A percentile compares a stretch with the other conserved stretches of the same genome.
These are phyloP conservation scores for Leishmania guyanensis DNA, from an alignment of 208 protist genomes.

Conservation along the genomic window DNA sequence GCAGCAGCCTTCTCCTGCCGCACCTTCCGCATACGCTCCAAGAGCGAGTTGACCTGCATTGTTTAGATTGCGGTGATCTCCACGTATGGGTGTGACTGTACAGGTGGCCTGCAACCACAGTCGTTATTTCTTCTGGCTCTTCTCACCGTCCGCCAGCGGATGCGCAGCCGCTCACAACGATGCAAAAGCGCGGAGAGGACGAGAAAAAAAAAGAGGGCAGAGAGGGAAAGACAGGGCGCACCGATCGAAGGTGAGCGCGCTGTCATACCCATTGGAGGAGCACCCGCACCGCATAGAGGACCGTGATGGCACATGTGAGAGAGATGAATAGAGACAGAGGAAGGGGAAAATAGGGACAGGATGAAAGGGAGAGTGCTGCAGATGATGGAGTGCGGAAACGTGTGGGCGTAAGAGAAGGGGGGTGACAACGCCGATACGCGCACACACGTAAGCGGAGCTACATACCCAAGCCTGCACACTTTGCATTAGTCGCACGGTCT, in stretches of 20 bases:
- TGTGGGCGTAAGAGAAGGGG: not conserved
- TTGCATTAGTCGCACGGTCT: not conserved
- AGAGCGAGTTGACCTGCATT: slow-evolving; percentile 35
- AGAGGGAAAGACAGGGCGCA: not conserved
- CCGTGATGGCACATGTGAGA: not conserved
- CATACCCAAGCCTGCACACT: not conserved
- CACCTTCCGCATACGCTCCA: slow-evolving; percentile 52
- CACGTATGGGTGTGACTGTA: not conserved
- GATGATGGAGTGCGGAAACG: not conserved
- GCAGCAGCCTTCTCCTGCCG: slow-evolving; percentile 40
- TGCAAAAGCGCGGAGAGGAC: not conserved
- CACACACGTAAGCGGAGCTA: not conserved
- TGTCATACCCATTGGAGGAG: not conserved
- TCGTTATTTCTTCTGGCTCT: not conserved
- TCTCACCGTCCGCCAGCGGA: not conserved
- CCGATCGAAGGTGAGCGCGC: not conserved
- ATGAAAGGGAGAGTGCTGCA: not conserved
- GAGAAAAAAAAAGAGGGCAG: not conserved
- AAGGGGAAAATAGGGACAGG: not conserved
- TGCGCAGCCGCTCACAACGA: not conserved
- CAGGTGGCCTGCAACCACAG: not conserved
- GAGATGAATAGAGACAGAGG: not conserved
- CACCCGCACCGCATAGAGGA: not conserved
- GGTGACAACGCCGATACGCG: not conserved
- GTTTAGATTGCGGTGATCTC: not conserved